Percentiles rank a stretch among this genome's conserved stretches.
Conservation (phyloP, 1,284 basidiomycete genomes). For the Malassezia sp. region DNA sequence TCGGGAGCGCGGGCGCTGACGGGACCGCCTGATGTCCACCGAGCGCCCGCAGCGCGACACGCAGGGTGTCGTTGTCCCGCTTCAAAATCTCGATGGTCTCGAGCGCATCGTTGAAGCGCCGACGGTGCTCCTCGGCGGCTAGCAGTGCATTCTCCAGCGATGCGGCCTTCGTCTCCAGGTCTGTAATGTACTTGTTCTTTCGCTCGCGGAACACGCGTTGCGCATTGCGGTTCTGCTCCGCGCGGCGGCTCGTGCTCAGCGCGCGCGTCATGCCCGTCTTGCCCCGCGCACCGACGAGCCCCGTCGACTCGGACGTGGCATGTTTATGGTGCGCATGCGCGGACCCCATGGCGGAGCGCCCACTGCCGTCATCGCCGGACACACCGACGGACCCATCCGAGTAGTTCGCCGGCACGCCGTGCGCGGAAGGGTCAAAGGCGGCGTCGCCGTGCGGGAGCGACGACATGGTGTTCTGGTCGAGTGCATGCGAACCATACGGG, state of each 20-base stretch:
- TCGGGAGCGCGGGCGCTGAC: constrained; percentile 14
- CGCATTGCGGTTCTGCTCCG: constrained; percentile 26
- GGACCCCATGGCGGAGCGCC: not conserved
- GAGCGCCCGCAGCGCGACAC: constrained; percentile 31
- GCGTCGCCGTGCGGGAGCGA: constrained; percentile 7
- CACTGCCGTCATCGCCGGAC: not conserved
- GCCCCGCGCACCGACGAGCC: constrained; percentile 15
- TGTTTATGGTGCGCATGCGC: constrained; percentile 8
- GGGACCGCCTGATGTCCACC: constrained; percentile 22
- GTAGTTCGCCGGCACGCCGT: constrained; percentile 7
- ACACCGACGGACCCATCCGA: constrained; percentile 7
- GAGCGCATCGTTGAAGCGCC: constrained; percentile 24
- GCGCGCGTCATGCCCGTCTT: constrained; percentile 21
- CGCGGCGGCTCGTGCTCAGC: constrained; percentile 32
- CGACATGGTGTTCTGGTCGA: constrained; percentile 12
- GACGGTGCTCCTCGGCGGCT: constrained; percentile 27
- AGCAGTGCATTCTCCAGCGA: constrained; percentile 24
- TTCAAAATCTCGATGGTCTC: constrained; percentile 33
- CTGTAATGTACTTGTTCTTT: constrained; percentile 20
- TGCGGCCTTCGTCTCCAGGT: constrained; percentile 10
- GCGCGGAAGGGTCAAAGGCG: constrained; percentile 9
- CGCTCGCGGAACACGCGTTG: constrained; percentile 26
- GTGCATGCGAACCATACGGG: constrained; percentile 6
- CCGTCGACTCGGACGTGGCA: constrained; percentile 15
- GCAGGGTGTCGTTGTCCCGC: constrained; percentile 30